Base-by-base conservation (phyloP, 2,329 filamentous ascomycete species). In the Penicillium brasilianum region DNA sequence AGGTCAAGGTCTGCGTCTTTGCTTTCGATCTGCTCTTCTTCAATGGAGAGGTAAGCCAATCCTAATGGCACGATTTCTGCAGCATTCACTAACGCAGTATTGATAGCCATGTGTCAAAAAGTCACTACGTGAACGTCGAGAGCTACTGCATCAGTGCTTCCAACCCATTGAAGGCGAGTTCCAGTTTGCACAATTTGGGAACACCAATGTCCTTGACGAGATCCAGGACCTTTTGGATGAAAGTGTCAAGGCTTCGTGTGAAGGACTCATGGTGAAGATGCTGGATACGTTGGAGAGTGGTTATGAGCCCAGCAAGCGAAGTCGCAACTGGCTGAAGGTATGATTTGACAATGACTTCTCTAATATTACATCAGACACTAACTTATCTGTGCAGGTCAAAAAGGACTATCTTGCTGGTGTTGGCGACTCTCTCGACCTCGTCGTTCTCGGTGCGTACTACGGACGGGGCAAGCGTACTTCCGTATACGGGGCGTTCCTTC, bases 201-300 rank as follows among this genome's bases (percentile, higher is more conserved):
- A 99, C 72, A 91, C 91, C 11, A 91, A 89, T 70, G 92, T 97
- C 68, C 84, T 99, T 3, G 94, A 98, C 56, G 92, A 96, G 72
- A 99, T 99, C 57, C 94, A 98, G 73, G 85, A 84, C 1, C 90
- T 99, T 71, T 84, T 99, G 2, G 95, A 99, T 72, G 94, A 98
- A 61, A 95, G 91, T 71, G 90, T 99, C 66, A 97, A 97, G 77
- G 92, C 93, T 2, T 96, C 92, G 0, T 99, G 95, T 73, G 95
- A 99, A 81, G 95, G 95, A 11, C 83, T 99, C 56, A 99, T 99
- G 95, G 95, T 99, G 14, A 99, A 99, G 82, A 99, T 99, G 95
- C 81, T 99, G 61, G 94, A 98, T 75, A 95, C 94, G 0, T 82
- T 86, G 7, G 94, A 97, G 77, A 96, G 92, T 69, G 92, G 91